A percentile compares a stretch with the other conserved stretches of the same genome.
phyloP scores from a whole-genome alignment of 1,284 basidiomycete species.

The Boletus semigastroideus region DNA sequence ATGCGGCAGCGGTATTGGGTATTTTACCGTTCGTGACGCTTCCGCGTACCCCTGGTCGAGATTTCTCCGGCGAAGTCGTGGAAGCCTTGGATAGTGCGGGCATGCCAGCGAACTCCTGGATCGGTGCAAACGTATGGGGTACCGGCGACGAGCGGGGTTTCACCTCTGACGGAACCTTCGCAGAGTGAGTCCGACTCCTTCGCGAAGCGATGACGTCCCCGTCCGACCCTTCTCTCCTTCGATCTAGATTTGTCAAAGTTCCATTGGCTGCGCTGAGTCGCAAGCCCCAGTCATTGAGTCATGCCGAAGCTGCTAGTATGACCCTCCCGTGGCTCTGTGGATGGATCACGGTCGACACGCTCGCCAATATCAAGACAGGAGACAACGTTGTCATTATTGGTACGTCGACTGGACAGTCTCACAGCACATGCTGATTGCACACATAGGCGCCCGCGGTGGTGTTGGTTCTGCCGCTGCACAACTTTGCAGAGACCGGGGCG shows the following conservation, averaged over 20 bases:
- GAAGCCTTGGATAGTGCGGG: slow-evolving; percentile 32
- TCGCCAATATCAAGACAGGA: slow-evolving; percentile 34
- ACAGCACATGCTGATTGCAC: background rate
- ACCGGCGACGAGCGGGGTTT: slow-evolving; percentile 36
- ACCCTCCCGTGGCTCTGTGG: slow-evolving; percentile 37
- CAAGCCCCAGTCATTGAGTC: slow-evolving; percentile 28
- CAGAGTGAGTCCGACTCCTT: slow-evolving; percentile 27
- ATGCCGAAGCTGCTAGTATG: slow-evolving; percentile 33
- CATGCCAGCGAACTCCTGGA: slow-evolving; percentile 16
- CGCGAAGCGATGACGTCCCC: background rate
- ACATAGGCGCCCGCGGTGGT: slow-evolving; percentile 34
- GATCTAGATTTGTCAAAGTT: slow-evolving; percentile 29
- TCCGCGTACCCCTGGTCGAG: slow-evolving; percentile 31
- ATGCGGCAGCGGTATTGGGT: slow-evolving; percentile 30
- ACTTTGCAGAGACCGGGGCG: slow-evolving; percentile 32
- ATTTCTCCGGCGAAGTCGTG: slow-evolving; percentile 36
- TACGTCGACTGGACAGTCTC: background rate
- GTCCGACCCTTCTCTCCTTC: background rate
- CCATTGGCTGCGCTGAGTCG: slow-evolving; percentile 31
- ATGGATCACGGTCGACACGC: slow-evolving; percentile 37
- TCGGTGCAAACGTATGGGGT: slow-evolving; percentile 34
- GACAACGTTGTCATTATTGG: slow-evolving; percentile 36
- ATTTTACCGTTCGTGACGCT: slow-evolving; percentile 33
- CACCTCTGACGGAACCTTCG: slow-evolving; percentile 33
- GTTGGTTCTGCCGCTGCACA: slow-evolving; percentile 37